Conservation (phyloP, 305 asterid species). For the Fraxinus velutina region DNA sequence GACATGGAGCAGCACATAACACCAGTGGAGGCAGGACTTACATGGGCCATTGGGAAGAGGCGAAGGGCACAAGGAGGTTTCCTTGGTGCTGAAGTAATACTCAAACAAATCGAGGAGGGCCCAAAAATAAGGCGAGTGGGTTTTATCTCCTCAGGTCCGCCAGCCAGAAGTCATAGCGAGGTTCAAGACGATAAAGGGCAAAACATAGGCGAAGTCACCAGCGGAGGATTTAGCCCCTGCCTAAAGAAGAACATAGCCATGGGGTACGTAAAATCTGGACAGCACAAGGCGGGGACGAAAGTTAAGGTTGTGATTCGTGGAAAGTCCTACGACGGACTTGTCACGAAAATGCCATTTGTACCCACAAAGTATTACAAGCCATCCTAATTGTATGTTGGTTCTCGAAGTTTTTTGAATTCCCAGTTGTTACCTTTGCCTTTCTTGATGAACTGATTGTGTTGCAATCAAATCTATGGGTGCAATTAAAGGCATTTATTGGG, state of each 20-base stretch:
- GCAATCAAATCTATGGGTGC: constrained; percentile 11
- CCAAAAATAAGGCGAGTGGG: constrained; percentile 88
- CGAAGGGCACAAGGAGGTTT: constrained; percentile 96
- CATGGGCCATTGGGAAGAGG: constrained; percentile 97
- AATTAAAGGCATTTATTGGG: background rate
- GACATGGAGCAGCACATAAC: constrained; percentile 97
- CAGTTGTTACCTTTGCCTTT: constrained; percentile 20
- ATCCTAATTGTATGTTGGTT: constrained; percentile 27
- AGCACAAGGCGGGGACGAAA: constrained; percentile 72
- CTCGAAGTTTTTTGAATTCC: constrained; percentile 7
- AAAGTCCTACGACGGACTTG: constrained; percentile 67
- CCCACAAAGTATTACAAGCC: constrained; percentile 88
- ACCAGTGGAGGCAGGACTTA: constrained; percentile 91
- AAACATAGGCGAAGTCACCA: constrained; percentile 90
- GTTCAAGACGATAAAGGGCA: constrained; percentile 79
- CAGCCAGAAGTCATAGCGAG: constrained; percentile 90
- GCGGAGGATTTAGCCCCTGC: constrained; percentile 98
- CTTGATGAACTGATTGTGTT: constrained; percentile 20
- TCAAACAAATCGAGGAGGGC: constrained; percentile 75
- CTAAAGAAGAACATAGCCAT: constrained; percentile 92
- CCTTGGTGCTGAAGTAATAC: constrained; percentile 85
- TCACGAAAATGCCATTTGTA: constrained; percentile 93
- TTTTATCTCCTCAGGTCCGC: constrained; percentile 79
- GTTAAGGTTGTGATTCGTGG: constrained; percentile 80
- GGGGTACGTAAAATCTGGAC: constrained; percentile 93